Percentiles rank a stretch among this genome's conserved stretches.
phyloP scores from a whole-genome alignment of 75 land plant genomes.

The Pinus taeda region DNA sequence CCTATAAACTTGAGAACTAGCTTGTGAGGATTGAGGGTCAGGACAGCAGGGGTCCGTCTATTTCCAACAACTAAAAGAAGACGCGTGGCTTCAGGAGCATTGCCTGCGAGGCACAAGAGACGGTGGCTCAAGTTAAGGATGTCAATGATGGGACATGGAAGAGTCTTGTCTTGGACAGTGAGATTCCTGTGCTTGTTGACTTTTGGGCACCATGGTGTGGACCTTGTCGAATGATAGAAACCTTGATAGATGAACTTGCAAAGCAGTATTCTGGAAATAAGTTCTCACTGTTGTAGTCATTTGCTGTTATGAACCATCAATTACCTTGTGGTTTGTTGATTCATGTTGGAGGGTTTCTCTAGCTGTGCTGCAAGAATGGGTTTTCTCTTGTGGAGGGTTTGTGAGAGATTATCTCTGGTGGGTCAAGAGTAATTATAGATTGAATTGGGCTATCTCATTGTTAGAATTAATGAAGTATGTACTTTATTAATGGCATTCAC shows the following conservation, averaged over 20 bases:
- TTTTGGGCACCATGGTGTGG: constrained; percentile 98
- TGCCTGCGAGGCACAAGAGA: constrained; percentile 14
- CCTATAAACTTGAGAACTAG: too few species aligned
- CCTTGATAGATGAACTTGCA: constrained; percentile 74
- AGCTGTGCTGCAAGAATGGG: too few species aligned
- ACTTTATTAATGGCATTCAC: too few species aligned
- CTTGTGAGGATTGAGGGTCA: constrained; percentile 7
- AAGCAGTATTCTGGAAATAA: constrained; percentile 75
- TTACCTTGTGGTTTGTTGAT: too few species aligned
- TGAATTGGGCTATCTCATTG: too few species aligned
- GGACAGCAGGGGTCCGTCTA: background rate
- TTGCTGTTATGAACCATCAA: too few species aligned
- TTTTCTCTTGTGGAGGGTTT: too few species aligned
- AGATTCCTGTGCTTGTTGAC: constrained; percentile 73
- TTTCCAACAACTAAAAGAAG: background rate
- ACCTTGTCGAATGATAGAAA: constrained; percentile 82
- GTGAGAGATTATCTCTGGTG: too few species aligned
- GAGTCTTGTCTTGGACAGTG: constrained; percentile 41
- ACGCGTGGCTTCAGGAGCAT: background rate
- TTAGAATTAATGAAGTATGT: too few species aligned
- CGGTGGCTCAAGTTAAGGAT: constrained; percentile 33
- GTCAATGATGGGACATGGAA: constrained; percentile 59
- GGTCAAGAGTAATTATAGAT: too few species aligned
- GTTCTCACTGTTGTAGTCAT: too few species aligned
- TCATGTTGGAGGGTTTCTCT: too few species aligned